Evolutionary conservation across 345 rosid species (phyloP), one percentile per base, ranked within the genome.

Genomic region (Geranium rotundifolium): DNA sequence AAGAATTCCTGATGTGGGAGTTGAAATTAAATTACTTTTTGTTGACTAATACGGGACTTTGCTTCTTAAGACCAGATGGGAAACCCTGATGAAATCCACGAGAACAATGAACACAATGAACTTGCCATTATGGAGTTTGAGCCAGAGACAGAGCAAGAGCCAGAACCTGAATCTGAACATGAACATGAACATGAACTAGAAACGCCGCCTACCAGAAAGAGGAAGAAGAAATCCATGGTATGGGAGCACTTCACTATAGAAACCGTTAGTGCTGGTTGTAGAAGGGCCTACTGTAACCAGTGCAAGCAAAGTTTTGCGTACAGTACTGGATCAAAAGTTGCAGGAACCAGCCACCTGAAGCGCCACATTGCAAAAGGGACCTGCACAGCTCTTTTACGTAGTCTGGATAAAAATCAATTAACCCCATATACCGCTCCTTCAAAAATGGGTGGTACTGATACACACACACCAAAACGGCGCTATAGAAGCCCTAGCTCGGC

Each of bases 271-370:
- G 70, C 92, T 2, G 87, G 80, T 58, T 81, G 91, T 73, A 83
- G 93, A 75, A 82, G 98, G 67, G 98, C 95, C 37, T 81, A 73
- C 70, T 92, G 98, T 78, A 92, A 89, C 62, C 90, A 80, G 63
- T 92, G 98, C 87, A 92, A 84, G 66, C 95, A 89, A 76, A 92
- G 93, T 71, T 92, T 92, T 79, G 97, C 97, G n/a, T 92, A 92
- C 62, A 89, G 98, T 76, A 87, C 85, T 1, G 98, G 98, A 62
- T 74, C 86, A 0, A 89, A 92, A 73, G 98, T 92, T 4, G 95
- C 96, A 61, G 96, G 98, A 15, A 92, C 98, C 46, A 89, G 96
- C 72, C 98, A 89, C 74, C 95, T 89, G 52, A 89, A 92, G 61
- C 95, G 98, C 29, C 93, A 89, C 74, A 85, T 92, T 62, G 91